Conservation (phyloP, 345 rosid species). For the Eucalyptus sp. region DNA sequence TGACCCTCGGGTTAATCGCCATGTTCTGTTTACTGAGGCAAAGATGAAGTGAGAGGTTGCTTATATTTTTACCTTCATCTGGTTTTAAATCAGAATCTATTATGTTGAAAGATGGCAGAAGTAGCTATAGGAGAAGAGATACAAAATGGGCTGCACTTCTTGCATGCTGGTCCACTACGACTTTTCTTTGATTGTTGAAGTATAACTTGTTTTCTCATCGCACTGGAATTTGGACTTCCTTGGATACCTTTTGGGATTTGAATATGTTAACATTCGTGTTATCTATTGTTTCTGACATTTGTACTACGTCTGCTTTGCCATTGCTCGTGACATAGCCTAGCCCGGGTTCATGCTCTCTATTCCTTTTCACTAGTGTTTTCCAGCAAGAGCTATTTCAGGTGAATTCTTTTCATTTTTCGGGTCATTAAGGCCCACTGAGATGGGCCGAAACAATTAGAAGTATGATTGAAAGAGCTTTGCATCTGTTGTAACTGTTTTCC, state of each 20-base stretch:
- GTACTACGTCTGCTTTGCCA: background rate
- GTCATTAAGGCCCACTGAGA: background rate
- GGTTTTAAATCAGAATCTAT: background rate
- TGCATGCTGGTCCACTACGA: background rate
- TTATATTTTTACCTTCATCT: background rate
- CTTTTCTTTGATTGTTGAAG: background rate
- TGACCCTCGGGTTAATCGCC: slow-evolving; percentile 90
- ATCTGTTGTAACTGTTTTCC: background rate
- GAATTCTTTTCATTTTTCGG: background rate
- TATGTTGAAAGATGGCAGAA: background rate
- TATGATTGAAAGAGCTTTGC: background rate
- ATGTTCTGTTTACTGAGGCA: slow-evolving; percentile 81
- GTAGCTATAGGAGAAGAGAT: background rate
- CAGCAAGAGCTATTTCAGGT: background rate
- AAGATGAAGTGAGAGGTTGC: slow-evolving; percentile 63
- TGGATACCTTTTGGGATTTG: background rate
- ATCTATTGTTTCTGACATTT: background rate
- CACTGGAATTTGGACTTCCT: background rate
- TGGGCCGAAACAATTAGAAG: background rate
- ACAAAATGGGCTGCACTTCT: background rate
- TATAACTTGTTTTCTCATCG: background rate
- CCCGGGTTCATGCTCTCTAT: background rate
- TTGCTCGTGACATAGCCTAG: background rate
- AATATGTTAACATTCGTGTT: background rate
- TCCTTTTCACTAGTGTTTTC: background rate